Percentiles rank a stretch among this genome's conserved stretches.
phyloP scores from a whole-genome alignment of 495 filamentous ascomycete species.

The Parachaetomium inaequale region DNA sequence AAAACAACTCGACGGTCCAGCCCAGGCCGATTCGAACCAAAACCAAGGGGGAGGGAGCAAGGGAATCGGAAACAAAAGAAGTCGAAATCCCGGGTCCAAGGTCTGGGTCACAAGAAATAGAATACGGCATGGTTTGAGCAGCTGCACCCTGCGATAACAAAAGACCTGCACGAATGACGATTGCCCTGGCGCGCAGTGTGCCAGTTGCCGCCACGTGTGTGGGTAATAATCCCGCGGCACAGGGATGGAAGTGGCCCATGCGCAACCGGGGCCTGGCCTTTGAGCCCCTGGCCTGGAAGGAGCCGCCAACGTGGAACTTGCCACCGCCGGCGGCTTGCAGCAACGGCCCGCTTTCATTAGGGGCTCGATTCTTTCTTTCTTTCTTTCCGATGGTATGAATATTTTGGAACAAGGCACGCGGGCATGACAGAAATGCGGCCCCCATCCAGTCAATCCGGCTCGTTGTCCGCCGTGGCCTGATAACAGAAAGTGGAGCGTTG shows the following conservation, averaged over 20 bases:
- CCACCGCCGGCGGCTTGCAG: too few relatives aligned
- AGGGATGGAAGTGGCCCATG: slow-evolving; percentile 4
- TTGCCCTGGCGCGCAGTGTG: background rate
- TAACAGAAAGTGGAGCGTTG: slow-evolving; percentile 22
- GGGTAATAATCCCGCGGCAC: background rate
- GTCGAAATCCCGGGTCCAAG: background rate
- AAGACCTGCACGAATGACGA: slow-evolving; percentile 6
- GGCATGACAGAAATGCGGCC: slow-evolving; percentile 7
- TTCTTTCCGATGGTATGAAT: too few relatives aligned
- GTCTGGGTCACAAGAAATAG: background rate
- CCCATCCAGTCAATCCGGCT: background rate
- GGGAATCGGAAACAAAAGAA: background rate
- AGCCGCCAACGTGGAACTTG: background rate
- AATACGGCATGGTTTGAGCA: background rate
- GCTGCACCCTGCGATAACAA: background rate
- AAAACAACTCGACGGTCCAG: background rate
- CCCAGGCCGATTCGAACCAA: background rate
- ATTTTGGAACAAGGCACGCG: too few relatives aligned
- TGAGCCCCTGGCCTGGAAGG: background rate
- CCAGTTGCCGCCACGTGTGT: slow-evolving; percentile 12
- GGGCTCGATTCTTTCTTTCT: background rate
- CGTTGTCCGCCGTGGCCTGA: slow-evolving; percentile 6
- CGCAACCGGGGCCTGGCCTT: background rate
- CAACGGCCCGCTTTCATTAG: background rate
- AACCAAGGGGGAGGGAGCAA: background rate